Evolutionary conservation across 371 early-diverging fungal genomes (phyloP).

Genomic region (Rhizomucor pusillus): DNA sequence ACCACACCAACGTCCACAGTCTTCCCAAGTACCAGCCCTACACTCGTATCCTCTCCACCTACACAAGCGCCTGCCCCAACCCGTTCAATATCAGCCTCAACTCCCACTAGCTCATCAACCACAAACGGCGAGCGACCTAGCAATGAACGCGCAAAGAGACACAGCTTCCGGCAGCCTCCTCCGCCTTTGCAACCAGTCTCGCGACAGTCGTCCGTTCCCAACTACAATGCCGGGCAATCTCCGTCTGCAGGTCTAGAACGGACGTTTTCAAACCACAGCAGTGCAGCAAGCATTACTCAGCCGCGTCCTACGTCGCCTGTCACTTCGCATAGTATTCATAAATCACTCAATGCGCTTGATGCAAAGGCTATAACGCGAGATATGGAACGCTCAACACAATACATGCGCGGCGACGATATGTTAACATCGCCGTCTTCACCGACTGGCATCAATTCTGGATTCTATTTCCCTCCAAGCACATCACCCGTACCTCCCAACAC

Average conservation of each 20-base stretch:
- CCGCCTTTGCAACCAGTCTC: slow-evolving; percentile 15
- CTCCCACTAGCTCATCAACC: slow-evolving; percentile 12
- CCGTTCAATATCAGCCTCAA: slow-evolving; percentile 27
- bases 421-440: slow-evolving; percentile 35
- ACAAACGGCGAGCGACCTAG: not conserved
- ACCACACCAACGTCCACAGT: slow-evolving; percentile 13
- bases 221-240: not conserved
- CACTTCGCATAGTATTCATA: slow-evolving; percentile 45
- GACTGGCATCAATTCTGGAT: slow-evolving; percentile 12
- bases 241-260: slow-evolving; percentile 23
- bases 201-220: slow-evolving; percentile 9
- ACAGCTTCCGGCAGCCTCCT: slow-evolving; percentile 25
- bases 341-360: slow-evolving; percentile 57
- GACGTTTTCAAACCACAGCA: slow-evolving; percentile 21
- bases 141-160: slow-evolving; percentile 24
- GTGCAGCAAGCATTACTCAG: slow-evolving; percentile 9
- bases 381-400: slow-evolving; percentile 45
- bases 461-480: slow-evolving; percentile 14
- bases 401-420: slow-evolving; percentile 23
- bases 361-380: slow-evolving; percentile 63
- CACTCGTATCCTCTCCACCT: slow-evolving; percentile 1
- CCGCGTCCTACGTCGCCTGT: slow-evolving; percentile 43
- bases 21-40: slow-evolving; percentile 12
- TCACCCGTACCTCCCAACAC: slow-evolving; percentile 3
- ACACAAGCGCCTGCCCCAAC: slow-evolving; percentile 23